These are phyloP conservation scores for Cryphonectria carpinicola DNA, from an alignment of 2,329 filamentous ascomycete species.

Conservation along the genomic window DNA sequence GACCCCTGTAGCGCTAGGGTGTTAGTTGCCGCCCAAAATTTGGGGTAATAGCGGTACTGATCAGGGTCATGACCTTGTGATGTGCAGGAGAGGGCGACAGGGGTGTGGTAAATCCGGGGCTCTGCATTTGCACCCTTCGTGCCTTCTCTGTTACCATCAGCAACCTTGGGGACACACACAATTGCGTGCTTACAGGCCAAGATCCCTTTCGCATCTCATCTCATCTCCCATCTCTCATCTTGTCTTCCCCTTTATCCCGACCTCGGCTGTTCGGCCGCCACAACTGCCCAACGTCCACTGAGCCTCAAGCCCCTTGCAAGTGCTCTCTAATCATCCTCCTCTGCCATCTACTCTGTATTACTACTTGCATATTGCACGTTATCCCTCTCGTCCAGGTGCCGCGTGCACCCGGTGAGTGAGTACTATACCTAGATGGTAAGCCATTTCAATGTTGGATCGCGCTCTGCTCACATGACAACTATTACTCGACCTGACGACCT, in stretches of 20 bases:
- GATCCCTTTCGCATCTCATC: background rate
- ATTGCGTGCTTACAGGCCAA: slow-evolving; percentile 2
- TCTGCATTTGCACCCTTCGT: background rate
- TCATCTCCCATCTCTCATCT: background rate
- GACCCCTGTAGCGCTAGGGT: background rate
- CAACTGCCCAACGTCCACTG: background rate
- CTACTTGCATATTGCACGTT: background rate
- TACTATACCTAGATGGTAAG: background rate
- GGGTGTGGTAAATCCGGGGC: background rate
- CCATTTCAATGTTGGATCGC: too few relatives aligned
- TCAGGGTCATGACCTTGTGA: slow-evolving; percentile 1
- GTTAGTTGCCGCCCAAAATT: background rate
- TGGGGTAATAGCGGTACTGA: background rate
- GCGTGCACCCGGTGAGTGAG: too few relatives aligned
- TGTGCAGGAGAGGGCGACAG: background rate
- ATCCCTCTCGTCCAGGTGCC: too few relatives aligned
- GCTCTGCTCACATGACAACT: background rate
- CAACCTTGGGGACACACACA: background rate
- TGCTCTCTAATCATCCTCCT: background rate
- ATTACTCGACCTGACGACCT: background rate
- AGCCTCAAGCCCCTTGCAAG: background rate
- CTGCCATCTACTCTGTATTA: background rate
- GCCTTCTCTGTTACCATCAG: background rate
- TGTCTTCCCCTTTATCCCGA: background rate
- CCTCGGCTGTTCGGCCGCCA: slow-evolving; percentile 2